Base-by-base conservation (phyloP, 2,329 filamentous ascomycete species). In the Rhinocladiella mackenziei region DNA sequence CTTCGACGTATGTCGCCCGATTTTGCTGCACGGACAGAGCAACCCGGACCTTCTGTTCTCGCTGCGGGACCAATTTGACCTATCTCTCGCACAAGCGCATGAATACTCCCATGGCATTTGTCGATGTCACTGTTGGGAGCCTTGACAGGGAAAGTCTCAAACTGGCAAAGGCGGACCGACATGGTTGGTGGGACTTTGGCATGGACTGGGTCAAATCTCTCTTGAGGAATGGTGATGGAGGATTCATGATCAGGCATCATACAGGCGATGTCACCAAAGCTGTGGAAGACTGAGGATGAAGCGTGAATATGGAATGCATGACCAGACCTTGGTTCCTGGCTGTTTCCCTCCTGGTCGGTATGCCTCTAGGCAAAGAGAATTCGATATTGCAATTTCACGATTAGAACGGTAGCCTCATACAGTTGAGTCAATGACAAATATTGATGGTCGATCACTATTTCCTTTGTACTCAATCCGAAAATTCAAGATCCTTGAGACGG, bases 61-160 rank as follows among this genome's bases (percentile, higher is more conserved):
- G 44, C 8, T 62, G 59, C 42, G 60, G 60, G 0, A 62, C 60
- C 3, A 52, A 54, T 45, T 36, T 61, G 15, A 56, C 54, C 2
- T 55, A 51, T 40, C 14, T 43, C 20, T 32, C 19, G 20, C 42
- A 46, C 30, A 23, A 38, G 23, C 34, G 32, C 18, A 17, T 44
- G n/a, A 38, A 39, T 35, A 53, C 40, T 32, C 50, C 35, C 26
- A 23, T 19, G 23, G 47, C 45, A 18, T 42, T 49, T 17, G 45
- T 57, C 34, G 59, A 60, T 43, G 32, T 61, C 26, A 50, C 53
- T 3, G 39, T 57, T 10, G 57, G 57, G 13, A 60, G 55, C 13
- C 42, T 60, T 18, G 58, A 60, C 43, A 34, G 40, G 5, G 51
- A 56, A 22, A 46, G 33, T 35, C 17, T 58, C 9, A 45, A 55